phyloP scores from a whole-genome alignment of 768 basidiomycete species.

The Nidula microcarpa region DNA sequence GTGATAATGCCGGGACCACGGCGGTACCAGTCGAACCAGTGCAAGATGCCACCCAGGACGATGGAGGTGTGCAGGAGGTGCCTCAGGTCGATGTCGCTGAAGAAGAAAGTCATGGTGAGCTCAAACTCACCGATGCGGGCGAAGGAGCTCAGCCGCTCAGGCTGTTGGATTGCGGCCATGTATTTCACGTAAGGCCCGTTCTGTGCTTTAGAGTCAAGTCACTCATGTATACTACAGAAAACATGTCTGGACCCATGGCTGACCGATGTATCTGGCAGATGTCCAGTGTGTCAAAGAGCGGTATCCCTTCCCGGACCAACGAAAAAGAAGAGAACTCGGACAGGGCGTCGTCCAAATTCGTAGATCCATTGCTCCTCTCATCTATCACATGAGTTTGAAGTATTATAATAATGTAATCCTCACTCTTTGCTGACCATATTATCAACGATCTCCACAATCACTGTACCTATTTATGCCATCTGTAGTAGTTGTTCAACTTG shows the following conservation, averaged over 20 bases:
- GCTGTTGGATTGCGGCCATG: constrained; percentile 77
- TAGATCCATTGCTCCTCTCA: too few relatives aligned
- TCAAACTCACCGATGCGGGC: constrained; percentile 68
- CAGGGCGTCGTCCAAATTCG: not conserved
- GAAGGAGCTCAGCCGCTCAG: constrained; percentile 76
- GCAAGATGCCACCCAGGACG: not conserved
- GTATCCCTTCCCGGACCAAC: constrained; percentile 49
- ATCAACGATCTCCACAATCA: too few relatives aligned
- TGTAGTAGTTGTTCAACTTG: too few relatives aligned
- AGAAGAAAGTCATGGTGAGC: constrained; percentile 34
- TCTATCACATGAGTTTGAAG: too few relatives aligned
- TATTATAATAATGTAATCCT: too few relatives aligned
- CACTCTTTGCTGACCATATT: too few relatives aligned
- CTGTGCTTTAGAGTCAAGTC: not conserved
- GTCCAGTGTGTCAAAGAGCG: constrained; percentile 80
- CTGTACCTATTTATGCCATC: too few relatives aligned
- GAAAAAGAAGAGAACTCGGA: constrained; percentile 20
- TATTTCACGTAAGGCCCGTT: constrained; percentile 72
- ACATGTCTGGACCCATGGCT: constrained; percentile 91
- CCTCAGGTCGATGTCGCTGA: constrained; percentile 18
- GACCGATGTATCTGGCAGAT: constrained; percentile 78
- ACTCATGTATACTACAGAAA: constrained; percentile 46
- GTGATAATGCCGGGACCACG: not conserved
- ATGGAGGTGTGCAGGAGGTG: not conserved
- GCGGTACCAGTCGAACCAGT: too few relatives aligned